Percentiles rank a stretch among this genome's conserved stretches.
Evolutionary conservation across 1,284 basidiomycete genomes (phyloP).

Genomic region (Naganishia sp.): DNA sequence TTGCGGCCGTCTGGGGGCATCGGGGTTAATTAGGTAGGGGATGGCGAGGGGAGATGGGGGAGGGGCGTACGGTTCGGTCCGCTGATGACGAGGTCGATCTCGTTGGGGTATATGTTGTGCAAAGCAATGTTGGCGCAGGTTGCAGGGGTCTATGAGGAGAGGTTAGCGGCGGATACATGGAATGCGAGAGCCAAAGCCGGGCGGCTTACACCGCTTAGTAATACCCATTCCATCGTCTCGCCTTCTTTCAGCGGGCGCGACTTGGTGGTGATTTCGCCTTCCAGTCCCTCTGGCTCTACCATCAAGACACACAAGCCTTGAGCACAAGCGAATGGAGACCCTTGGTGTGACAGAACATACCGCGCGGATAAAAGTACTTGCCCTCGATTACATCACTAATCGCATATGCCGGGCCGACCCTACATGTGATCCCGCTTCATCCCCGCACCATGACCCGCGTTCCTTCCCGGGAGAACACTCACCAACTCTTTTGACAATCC

Average conservation of each 20-base stretch:
- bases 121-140: conserved; percentile 85
- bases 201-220: conserved; percentile 72
- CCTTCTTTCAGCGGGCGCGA: conserved; percentile 70
- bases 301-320: conserved; percentile 2
- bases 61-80: conserved; percentile 55
- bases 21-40: not conserved
- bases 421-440: conserved; percentile 20
- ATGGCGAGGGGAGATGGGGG: not conserved
- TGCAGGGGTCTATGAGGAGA: conserved; percentile 69
- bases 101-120: conserved; percentile 78
- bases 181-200: not conserved
- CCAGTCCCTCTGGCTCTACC: conserved; percentile 61
- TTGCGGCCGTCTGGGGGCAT: conserved; percentile 64
- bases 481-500: conserved; percentile 84
- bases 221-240: conserved; percentile 82
- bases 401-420: conserved; percentile 75
- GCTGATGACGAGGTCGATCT: conserved; percentile 73
- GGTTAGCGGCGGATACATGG: not conserved
- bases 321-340: not conserved
- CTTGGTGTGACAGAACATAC: conserved; percentile 54
- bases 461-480: conserved; percentile 8
- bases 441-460: no score
- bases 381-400: conserved; percentile 76
- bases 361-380: conserved; percentile 76
- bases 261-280: conserved; percentile 65